phyloP scores from a whole-genome alignment of 306 rosid genomes.

The Glycine latifolia region DNA sequence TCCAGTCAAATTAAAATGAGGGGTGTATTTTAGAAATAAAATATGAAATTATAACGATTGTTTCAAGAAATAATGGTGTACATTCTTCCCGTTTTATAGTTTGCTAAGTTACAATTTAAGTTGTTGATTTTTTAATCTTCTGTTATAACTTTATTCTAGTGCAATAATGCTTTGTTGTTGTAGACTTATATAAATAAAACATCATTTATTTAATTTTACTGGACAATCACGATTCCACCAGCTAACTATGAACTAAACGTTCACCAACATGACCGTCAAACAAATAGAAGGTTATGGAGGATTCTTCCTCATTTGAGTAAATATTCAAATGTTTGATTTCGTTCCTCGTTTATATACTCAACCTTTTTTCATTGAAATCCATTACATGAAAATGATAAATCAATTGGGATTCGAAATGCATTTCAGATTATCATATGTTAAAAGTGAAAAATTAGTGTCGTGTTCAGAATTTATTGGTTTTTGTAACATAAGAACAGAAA shows the following conservation, averaged over 20 bases:
- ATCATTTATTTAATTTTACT: too few species aligned
- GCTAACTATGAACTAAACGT: neutral
- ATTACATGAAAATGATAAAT: neutral
- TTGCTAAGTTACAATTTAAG: neutral
- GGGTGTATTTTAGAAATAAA: conserved; percentile 3
- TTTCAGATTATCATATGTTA: neutral
- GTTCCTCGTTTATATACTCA: neutral
- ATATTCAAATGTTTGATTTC: neutral
- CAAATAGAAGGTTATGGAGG: too few species aligned
- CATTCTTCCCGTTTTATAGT: neutral
- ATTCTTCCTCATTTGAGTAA: too few species aligned
- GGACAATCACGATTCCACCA: too few species aligned
- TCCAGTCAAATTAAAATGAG: neutral
- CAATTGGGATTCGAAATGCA: neutral
- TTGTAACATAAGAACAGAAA: too few species aligned
- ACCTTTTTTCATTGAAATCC: neutral
- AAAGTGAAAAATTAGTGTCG: neutral
- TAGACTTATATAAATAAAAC: too few species aligned
- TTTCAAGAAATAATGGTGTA: neutral
- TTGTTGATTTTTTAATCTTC: neutral
- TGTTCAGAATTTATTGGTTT: neutral
- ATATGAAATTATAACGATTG: neutral
- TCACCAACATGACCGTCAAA: too few species aligned
- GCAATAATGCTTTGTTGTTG: too few species aligned
- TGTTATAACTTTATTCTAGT: neutral